Conservation (phyloP, 768 basidiomycete species). For the Podaxis sp. region DNA sequence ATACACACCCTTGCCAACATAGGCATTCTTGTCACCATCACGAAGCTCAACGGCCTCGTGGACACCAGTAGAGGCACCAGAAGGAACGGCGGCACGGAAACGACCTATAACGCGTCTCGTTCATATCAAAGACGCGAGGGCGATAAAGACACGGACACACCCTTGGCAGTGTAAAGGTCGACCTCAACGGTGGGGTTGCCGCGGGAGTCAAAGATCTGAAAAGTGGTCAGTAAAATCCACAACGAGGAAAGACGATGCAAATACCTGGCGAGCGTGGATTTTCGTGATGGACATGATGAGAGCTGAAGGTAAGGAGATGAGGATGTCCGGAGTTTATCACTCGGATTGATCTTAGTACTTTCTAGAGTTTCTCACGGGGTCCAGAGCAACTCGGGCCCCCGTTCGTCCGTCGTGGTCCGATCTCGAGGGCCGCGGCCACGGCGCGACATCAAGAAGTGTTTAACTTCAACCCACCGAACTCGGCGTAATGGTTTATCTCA, state of each 20-base stretch:
- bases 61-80: constrained; percentile 96
- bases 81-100: constrained; percentile 94
- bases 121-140: neutral
- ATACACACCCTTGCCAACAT: constrained; percentile 89
- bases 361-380: constrained; percentile 39
- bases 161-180: constrained; percentile 85
- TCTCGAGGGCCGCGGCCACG: neutral
- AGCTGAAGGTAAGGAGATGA: constrained; percentile 29
- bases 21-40: constrained; percentile 89
- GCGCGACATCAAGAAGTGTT: neutral
- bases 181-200: constrained; percentile 98
- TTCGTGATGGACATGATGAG: constrained; percentile 87
- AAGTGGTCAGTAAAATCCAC: constrained; percentile 14
- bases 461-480: neutral
- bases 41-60: constrained; percentile 99
- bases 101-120: constrained; percentile 52
- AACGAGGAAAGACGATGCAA: constrained; percentile 15
- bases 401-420: constrained; percentile 7
- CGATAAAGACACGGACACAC: constrained; percentile 35
- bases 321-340: constrained; percentile 32
- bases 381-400: constrained; percentile 8
- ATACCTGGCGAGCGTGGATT: constrained; percentile 89
- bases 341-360: constrained; percentile 35
- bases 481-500: neutral
- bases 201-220: constrained; percentile 97